phyloP scores from a whole-genome alignment of 192 early-diverging fungal species.

The Mortierella hygrophila region DNA sequence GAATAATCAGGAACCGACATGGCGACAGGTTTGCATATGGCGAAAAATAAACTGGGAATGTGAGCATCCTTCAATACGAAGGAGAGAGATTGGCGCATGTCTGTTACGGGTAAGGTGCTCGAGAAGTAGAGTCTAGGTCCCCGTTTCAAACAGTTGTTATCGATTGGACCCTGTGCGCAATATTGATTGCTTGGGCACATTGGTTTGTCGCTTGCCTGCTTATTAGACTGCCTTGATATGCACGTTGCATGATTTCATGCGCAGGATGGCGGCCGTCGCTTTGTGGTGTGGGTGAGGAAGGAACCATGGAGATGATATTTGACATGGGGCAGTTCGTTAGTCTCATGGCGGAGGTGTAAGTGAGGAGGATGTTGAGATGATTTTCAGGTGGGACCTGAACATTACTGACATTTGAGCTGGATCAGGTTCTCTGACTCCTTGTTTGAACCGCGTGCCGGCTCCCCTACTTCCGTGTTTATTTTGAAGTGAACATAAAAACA shows the following conservation, averaged over 20 bases:
- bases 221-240: no score
- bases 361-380: no score
- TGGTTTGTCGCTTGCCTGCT: background rate
- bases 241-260: background rate
- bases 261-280: background rate
- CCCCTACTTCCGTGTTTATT: background rate
- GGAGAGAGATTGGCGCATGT: background rate
- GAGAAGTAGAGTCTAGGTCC: background rate
- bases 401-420: background rate
- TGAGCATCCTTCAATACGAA: background rate
- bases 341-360: background rate
- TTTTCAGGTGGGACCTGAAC: no score
- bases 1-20: conserved; percentile 5
- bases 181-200: background rate
- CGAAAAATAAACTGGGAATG: background rate
- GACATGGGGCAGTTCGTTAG: background rate
- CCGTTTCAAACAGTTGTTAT: background rate
- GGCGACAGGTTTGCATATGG: background rate
- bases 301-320: background rate
- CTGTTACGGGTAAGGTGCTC: background rate
- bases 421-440: background rate
- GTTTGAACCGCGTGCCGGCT: background rate
- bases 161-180: background rate
- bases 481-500: background rate
- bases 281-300: background rate